Evolutionary conservation across 352 stramenopile genomes (phyloP).

Genomic region (Pythium scleroteichum): DNA sequence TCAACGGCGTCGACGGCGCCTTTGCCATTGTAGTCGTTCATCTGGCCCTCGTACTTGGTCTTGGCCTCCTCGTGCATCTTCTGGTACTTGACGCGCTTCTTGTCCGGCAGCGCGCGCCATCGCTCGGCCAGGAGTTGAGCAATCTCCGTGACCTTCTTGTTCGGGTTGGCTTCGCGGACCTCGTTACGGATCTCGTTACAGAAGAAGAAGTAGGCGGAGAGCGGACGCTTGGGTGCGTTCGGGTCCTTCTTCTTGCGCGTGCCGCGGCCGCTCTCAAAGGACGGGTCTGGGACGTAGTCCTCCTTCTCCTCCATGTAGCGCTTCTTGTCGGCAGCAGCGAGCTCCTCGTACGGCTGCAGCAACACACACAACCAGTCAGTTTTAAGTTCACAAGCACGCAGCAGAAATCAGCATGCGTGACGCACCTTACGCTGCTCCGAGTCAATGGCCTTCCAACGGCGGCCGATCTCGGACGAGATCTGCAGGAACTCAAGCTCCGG

Average conservation of each 20-base stretch:
- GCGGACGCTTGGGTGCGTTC: slow-evolving; percentile 92
- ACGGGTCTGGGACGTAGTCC: slow-evolving; percentile 86
- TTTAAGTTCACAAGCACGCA: not conserved
- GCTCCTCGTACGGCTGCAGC: slow-evolving; percentile 76
- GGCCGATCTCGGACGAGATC: slow-evolving; percentile 86
- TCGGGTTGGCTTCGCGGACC: slow-evolving; percentile 92
- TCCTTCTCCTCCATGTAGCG: slow-evolving; percentile 89
- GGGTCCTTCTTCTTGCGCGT: slow-evolving; percentile 92
- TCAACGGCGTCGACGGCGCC: slow-evolving; percentile 41
- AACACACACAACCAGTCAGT: slow-evolving; percentile 11
- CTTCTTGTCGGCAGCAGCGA: slow-evolving; percentile 84
- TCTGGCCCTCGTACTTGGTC: slow-evolving; percentile 85
- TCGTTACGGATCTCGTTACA: slow-evolving; percentile 91
- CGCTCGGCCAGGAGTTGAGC: slow-evolving; percentile 74
- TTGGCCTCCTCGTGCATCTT: slow-evolving; percentile 88
- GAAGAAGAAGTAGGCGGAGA: slow-evolving; percentile 96
- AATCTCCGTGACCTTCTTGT: slow-evolving; percentile 94
- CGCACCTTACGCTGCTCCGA: slow-evolving; percentile 60
- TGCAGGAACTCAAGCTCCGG: slow-evolving; percentile 82
- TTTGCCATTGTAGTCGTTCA: slow-evolving; percentile 88
- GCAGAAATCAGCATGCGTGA: slow-evolving; percentile 9
- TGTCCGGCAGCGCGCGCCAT: slow-evolving; percentile 89
- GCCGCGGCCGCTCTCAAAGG: slow-evolving; percentile 63
- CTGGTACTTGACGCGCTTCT: slow-evolving; percentile 91
- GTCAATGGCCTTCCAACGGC: slow-evolving; percentile 78